phyloP scores from a whole-genome alignment of 2,329 filamentous ascomycete species.

The Penicillium sp. region DNA sequence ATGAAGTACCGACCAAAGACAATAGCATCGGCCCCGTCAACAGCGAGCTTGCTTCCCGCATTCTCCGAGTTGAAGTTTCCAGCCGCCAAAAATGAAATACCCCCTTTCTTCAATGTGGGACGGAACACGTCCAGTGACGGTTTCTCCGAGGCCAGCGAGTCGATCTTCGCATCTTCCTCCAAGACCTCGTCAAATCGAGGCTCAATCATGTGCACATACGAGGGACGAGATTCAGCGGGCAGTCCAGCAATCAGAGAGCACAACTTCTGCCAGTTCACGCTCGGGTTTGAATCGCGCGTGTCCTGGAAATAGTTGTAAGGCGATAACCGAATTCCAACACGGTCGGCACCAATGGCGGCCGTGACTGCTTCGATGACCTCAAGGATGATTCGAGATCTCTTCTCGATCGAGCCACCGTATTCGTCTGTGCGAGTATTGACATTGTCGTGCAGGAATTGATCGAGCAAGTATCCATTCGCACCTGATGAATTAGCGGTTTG shows the following conservation, averaged over 20 bases:
- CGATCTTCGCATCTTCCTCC: constrained; percentile 48
- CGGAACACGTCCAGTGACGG: constrained; percentile 46
- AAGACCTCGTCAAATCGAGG: constrained; percentile 52
- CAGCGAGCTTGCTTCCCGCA: constrained; percentile 19
- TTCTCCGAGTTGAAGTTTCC: constrained; percentile 29
- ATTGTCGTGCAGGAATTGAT: constrained; percentile 63
- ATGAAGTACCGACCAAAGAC: constrained; percentile 45
- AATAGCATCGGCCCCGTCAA: constrained; percentile 29
- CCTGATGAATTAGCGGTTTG: constrained; percentile 34
- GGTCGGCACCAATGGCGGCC: constrained; percentile 48
- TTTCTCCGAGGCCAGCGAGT: constrained; percentile 33
- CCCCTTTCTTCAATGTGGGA: constrained; percentile 40
- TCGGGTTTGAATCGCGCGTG: constrained; percentile 48
- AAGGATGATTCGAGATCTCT: constrained; percentile 53
- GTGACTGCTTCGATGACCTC: constrained; percentile 56
- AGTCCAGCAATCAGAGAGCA: constrained; percentile 45
- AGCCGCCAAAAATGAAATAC: constrained; percentile 39
- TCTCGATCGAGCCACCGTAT: constrained; percentile 52
- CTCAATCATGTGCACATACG: constrained; percentile 53
- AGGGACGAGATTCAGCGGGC: constrained; percentile 35
- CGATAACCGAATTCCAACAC: constrained; percentile 58
- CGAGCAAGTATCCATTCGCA: constrained; percentile 68
- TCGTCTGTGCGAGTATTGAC: constrained; percentile 56
- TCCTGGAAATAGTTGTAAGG: constrained; percentile 64
- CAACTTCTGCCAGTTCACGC: constrained; percentile 48